A percentile compares a stretch with the other conserved stretches of the same genome.
Conservation (phyloP, 306 rosid species). For the Lathyrus sativus region DNA sequence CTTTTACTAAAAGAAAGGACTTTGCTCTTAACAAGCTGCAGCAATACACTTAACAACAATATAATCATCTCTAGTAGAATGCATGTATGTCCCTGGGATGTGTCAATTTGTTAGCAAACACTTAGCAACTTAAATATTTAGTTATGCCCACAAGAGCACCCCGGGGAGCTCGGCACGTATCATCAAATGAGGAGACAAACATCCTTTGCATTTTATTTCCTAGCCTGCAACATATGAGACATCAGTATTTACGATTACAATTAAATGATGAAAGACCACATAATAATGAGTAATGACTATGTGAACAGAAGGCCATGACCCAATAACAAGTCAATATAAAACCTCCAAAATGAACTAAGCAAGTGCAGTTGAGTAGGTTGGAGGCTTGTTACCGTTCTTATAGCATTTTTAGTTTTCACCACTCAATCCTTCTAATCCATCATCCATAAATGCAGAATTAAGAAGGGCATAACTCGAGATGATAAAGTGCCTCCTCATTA, state of each 20-base stretch:
- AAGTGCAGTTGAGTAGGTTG: background rate
- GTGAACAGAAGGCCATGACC: too few relatives aligned
- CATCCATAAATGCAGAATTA: conserved; percentile 1
- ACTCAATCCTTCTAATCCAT: background rate
- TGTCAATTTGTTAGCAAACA: conserved; percentile 41
- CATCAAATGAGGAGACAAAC: conserved; percentile 34
- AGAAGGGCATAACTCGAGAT: background rate
- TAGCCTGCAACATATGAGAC: conserved; percentile 48
- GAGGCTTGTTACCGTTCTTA: conserved; percentile 10
- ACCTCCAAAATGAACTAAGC: conserved; percentile 18
- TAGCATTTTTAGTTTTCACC: background rate
- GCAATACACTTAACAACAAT: too few relatives aligned
- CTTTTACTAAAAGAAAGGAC: too few relatives aligned
- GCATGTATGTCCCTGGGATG: conserved; percentile 26
- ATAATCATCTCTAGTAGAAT: background rate
- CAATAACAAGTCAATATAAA: conserved; percentile 9
- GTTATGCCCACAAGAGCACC: conserved; percentile 39
- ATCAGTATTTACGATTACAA: conserved; percentile 19
- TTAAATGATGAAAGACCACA: background rate
- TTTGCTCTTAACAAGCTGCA: too few relatives aligned
- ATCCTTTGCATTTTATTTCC: conserved; percentile 48
- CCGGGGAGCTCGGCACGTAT: conserved; percentile 21
- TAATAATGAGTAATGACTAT: too few relatives aligned
- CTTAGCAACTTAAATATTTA: conserved; percentile 33
- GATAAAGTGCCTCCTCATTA: background rate